phyloP scores from a whole-genome alignment of 2,329 filamentous ascomycete species.

The Colletotrichum spaethianum region DNA sequence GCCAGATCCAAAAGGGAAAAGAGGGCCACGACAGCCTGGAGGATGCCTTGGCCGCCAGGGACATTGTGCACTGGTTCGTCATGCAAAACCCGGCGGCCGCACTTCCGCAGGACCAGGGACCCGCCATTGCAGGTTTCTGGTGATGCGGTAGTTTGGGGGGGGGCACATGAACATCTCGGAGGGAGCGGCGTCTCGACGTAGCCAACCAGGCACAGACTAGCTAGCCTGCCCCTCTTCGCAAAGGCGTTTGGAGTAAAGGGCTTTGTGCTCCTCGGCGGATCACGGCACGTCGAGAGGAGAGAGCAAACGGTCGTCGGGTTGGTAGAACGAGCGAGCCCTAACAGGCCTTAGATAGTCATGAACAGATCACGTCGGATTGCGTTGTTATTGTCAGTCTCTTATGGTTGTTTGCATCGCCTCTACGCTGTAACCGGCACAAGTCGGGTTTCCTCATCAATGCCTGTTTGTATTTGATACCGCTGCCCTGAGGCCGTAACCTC shows the following conservation, averaged over 20 bases:
- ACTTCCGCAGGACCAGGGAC: neutral
- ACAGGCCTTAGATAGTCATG: neutral
- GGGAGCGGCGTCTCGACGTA: neutral
- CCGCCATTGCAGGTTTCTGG: neutral
- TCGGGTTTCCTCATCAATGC: neutral
- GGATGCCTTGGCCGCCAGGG: slow-evolving; percentile 60
- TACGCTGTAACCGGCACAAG: too few relatives aligned
- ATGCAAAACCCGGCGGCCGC: slow-evolving; percentile 2
- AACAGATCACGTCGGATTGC: neutral
- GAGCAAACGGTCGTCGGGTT: neutral
- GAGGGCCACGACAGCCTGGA: slow-evolving; percentile 60
- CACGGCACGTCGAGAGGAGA: neutral
- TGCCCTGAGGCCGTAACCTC: neutral
- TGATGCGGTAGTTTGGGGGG: neutral
- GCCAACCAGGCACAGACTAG: neutral
- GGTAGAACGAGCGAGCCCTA: neutral
- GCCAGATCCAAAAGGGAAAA: slow-evolving; percentile 55
- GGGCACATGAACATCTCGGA: neutral
- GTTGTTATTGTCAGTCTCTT: neutral
- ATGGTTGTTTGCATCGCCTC: neutral
- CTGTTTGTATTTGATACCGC: neutral
- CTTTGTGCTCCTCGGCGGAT: neutral
- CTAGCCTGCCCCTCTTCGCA: too few relatives aligned
- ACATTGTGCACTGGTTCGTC: slow-evolving; percentile 57
- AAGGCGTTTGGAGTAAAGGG: neutral